Conservation (phyloP, 202 grass and related monocot genomes). For the Musa balbisiana region DNA sequence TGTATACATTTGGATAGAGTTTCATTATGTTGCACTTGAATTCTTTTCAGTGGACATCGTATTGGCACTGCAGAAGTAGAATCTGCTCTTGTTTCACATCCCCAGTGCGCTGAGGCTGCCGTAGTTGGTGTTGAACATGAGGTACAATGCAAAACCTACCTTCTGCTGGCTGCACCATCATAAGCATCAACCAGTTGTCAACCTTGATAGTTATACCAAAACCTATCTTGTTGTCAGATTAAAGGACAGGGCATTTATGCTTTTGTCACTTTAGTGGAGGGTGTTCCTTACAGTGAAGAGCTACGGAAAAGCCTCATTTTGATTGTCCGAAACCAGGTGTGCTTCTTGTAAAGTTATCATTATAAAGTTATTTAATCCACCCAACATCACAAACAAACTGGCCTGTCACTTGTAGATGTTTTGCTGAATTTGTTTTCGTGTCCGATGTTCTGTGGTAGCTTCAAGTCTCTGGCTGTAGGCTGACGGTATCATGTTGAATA, state of each 20-base stretch:
- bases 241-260: constrained; percentile 99
- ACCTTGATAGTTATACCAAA: not conserved
- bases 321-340: constrained; percentile 71
- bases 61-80: constrained; percentile 93
- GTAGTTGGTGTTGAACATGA: constrained; percentile 95
- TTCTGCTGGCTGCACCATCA: not conserved
- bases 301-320: constrained; percentile 71
- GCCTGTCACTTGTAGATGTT: no score
- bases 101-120: constrained; percentile 79
- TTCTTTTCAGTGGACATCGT: constrained; percentile 55
- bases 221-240: constrained; percentile 41
- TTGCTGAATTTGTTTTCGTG: no score
- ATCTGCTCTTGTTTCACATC: constrained; percentile 85
- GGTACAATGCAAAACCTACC: constrained; percentile 25
- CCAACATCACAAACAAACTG: not conserved
- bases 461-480: no score
- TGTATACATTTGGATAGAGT: not conserved
- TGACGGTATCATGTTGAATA: no score
- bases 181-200: not conserved
- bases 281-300: constrained; percentile 80
- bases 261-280: constrained; percentile 82
- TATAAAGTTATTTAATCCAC: not conserved
- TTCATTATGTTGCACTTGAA: not conserved
- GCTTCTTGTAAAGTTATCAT: not conserved
- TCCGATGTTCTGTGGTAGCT: no score